Percentiles rank a stretch among this genome's conserved stretches.
Evolutionary conservation across 1,139 yeast species (phyloP).

Genomic region (Suhomyces coccinellae): DNA sequence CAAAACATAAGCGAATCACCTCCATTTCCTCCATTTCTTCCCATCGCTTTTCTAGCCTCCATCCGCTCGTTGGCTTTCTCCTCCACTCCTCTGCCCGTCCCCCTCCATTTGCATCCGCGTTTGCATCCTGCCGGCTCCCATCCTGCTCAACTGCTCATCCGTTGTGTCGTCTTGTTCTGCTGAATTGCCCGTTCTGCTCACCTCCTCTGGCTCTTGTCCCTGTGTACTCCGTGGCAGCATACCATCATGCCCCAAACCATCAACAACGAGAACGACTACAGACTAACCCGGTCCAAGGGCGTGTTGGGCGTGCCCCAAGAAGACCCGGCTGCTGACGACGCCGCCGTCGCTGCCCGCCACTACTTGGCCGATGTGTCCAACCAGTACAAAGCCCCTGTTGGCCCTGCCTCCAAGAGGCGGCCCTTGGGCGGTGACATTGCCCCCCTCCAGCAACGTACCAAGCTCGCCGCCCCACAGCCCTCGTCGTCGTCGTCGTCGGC

Average conservation of each 20-base stretch:
- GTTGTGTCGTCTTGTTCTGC: background rate
- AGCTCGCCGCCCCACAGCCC: slow-evolving; percentile 3
- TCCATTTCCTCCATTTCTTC: background rate
- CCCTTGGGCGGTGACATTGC: slow-evolving; percentile 40
- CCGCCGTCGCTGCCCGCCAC: slow-evolving; percentile 23
- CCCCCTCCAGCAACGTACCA: slow-evolving; percentile 27
- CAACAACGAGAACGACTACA: slow-evolving; percentile 46
- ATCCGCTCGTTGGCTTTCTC: background rate
- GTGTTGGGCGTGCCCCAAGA: slow-evolving; percentile 9
- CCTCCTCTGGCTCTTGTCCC: background rate
- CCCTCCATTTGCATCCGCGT: background rate
- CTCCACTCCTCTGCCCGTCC: background rate
- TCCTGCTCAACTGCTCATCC: background rate
- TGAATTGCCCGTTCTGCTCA: background rate
- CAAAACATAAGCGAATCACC: background rate
- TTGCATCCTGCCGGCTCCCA: background rate
- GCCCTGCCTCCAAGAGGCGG: slow-evolving; percentile 22
- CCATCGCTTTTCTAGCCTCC: slow-evolving; percentile 1
- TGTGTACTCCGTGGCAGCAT: background rate
- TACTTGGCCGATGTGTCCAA: slow-evolving; percentile 46
- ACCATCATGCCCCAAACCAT: slow-evolving; percentile 35
- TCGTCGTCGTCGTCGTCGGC: slow-evolving; percentile 4
- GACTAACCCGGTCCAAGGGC: slow-evolving; percentile 36
- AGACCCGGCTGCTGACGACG: slow-evolving; percentile 11
- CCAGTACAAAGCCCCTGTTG: slow-evolving; percentile 29